Conservation (phyloP, 2,329 filamentous ascomycete genomes). For the Lecanosticta acicola region DNA sequence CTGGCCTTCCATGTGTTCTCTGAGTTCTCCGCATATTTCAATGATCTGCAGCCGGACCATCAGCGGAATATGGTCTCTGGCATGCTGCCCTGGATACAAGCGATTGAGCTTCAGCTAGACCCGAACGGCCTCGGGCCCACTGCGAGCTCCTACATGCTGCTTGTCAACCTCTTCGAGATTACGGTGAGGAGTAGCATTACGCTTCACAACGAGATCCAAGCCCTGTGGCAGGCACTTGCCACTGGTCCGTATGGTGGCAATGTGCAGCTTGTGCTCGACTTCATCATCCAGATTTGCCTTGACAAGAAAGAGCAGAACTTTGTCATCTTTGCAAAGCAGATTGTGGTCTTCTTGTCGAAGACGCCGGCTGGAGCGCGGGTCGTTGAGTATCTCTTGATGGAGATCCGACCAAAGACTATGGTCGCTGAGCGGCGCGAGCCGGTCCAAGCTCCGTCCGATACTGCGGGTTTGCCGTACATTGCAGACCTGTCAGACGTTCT, state of each 20-base stretch:
- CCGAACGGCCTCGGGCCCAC: slow-evolving; percentile 88
- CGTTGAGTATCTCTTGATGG: slow-evolving; percentile 84
- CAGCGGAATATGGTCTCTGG: slow-evolving; percentile 93
- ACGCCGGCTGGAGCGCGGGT: slow-evolving; percentile 82
- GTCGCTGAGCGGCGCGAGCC: slow-evolving; percentile 77
- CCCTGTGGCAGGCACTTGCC: slow-evolving; percentile 91
- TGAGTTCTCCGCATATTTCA: slow-evolving; percentile 91
- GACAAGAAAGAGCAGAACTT: slow-evolving; percentile 96
- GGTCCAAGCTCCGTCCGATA: slow-evolving; percentile 65
- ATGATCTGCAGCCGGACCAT: slow-evolving; percentile 71
- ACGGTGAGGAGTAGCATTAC: slow-evolving; percentile 86
- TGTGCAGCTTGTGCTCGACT: slow-evolving; percentile 88
- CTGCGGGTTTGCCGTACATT: slow-evolving; percentile 69
- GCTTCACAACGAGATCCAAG: slow-evolving; percentile 93
- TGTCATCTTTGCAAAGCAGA: slow-evolving; percentile 95
- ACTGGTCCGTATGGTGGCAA: slow-evolving; percentile 91
- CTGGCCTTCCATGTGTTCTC: slow-evolving; percentile 92
- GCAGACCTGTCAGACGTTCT: slow-evolving; percentile 75
- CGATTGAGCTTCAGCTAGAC: slow-evolving; percentile 85
- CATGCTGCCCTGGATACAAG: slow-evolving; percentile 93
- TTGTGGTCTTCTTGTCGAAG: slow-evolving; percentile 91
- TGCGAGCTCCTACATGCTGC: slow-evolving; percentile 84
- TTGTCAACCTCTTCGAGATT: slow-evolving; percentile 92
- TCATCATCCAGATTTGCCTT: slow-evolving; percentile 89
- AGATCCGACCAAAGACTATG: slow-evolving; percentile 95